Conservation (phyloP, 2,329 filamentous ascomycete genomes). For the Penicillium sp. region DNA sequence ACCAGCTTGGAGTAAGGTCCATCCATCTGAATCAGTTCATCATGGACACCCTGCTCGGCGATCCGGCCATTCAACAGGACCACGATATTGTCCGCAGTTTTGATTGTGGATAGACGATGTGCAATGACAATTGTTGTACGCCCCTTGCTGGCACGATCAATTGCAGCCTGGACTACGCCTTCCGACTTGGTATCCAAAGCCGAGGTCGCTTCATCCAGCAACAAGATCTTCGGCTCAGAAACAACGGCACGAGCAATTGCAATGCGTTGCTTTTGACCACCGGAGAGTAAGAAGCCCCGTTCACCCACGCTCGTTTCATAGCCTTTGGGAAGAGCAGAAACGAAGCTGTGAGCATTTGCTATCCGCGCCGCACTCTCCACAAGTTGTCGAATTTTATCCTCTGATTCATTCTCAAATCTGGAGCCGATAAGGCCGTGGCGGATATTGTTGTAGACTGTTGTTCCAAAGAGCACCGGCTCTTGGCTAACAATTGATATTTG, state of each 20-base stretch:
- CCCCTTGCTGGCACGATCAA: slow-evolving; percentile 56
- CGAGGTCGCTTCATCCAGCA: slow-evolving; percentile 76
- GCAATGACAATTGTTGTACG: slow-evolving; percentile 79
- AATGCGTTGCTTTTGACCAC: slow-evolving; percentile 83
- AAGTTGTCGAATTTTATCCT: slow-evolving; percentile 45
- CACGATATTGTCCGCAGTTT: slow-evolving; percentile 75
- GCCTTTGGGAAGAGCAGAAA: slow-evolving; percentile 61
- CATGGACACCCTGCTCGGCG: slow-evolving; percentile 74
- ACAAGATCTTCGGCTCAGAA: slow-evolving; percentile 63
- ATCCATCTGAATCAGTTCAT: slow-evolving; percentile 63
- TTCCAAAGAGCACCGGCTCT: slow-evolving; percentile 68
- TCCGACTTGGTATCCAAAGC: slow-evolving; percentile 61
- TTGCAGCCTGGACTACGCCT: slow-evolving; percentile 55
- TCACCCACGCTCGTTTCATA: slow-evolving; percentile 77
- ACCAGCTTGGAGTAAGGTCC: slow-evolving; percentile 70
- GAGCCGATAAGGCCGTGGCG: slow-evolving; percentile 54
- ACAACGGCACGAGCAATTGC: slow-evolving; percentile 73
- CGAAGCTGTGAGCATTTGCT: slow-evolving; percentile 69
- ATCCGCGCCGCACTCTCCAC: slow-evolving; percentile 65
- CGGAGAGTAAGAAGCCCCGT: slow-evolving; percentile 73
- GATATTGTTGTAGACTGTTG: slow-evolving; percentile 64
- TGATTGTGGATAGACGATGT: slow-evolving; percentile 69
- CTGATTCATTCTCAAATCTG: slow-evolving; percentile 35
- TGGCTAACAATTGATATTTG: slow-evolving; percentile 67
- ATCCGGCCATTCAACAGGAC: slow-evolving; percentile 71